Evolutionary conservation across 805 yeast genomes (phyloP).

Genomic region (Metahyphopichia silvanorum): DNA sequence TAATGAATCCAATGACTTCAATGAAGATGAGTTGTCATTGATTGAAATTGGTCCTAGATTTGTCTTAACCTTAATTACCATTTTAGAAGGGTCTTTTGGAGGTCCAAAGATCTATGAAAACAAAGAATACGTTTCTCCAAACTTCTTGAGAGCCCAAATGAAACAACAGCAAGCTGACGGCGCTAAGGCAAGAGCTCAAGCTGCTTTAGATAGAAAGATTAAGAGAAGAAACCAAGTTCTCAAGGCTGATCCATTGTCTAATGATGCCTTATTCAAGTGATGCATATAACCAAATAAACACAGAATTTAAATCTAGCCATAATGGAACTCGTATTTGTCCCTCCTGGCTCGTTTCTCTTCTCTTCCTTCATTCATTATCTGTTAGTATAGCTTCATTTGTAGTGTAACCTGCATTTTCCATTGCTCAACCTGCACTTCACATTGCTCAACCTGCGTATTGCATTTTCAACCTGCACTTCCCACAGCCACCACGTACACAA

Average conservation of each 20-base stretch:
- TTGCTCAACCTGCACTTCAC: too few species aligned
- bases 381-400: too few species aligned
- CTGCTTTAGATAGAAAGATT: constrained; percentile 71
- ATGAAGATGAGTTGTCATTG: constrained; percentile 61
- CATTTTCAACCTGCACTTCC: too few species aligned
- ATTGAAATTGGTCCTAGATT: constrained; percentile 97
- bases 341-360: too few species aligned
- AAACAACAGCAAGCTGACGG: constrained; percentile 76
- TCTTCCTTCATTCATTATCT: too few species aligned
- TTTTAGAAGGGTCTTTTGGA: constrained; percentile 94
- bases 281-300: neutral
- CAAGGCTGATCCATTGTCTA: constrained; percentile 78
- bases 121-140: constrained; percentile 95
- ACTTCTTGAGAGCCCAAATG: constrained; percentile 85
- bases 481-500: too few species aligned
- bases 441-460: too few species aligned
- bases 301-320: too few species aligned
- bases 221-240: constrained; percentile 72
- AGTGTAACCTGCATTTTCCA: too few species aligned
- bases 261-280: constrained; percentile 64
- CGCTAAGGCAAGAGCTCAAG: constrained; percentile 76
- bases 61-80: constrained; percentile 85
- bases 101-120: constrained; percentile 98
- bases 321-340: too few species aligned
- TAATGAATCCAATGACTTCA: constrained; percentile 40